Evolutionary conservation across 1,284 basidiomycete genomes (phyloP).

Genomic region (Sanguinoderma infundibulare): DNA sequence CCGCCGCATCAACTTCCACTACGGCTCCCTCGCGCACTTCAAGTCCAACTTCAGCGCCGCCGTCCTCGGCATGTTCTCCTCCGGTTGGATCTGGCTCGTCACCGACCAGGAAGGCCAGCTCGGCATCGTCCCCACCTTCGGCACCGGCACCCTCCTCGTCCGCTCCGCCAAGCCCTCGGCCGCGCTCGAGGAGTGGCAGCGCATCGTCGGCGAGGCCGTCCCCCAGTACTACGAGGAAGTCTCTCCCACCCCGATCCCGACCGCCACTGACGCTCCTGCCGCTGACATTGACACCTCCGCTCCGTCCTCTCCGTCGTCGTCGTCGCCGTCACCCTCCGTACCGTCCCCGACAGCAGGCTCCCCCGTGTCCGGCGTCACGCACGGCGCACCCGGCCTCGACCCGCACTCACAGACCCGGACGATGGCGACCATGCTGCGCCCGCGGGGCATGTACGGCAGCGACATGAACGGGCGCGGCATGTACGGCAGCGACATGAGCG

Average conservation of each 20-base stretch:
- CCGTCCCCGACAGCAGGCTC: conserved; percentile 29
- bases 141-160: conserved; percentile 88
- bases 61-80: conserved; percentile 78
- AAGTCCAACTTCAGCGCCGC: conserved; percentile 81
- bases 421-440: conserved; percentile 21
- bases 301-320: background rate
- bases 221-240: conserved; percentile 40
- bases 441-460: background rate
- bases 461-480: no score
- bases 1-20: conserved; percentile 51
- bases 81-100: conserved; percentile 91
- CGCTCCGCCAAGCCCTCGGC: conserved; percentile 46
- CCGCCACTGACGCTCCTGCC: no score
- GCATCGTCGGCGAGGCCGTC: conserved; percentile 28
- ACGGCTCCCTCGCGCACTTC: conserved; percentile 71
- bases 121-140: conserved; percentile 85
- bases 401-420: conserved; percentile 34
- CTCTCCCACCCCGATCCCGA: background rate
- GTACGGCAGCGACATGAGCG: background rate
- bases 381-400: conserved; percentile 12
- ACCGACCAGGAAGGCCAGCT: conserved; percentile 67
- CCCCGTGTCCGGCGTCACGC: conserved; percentile 38
- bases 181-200: conserved; percentile 21
- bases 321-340: no score
- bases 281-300: no score